These are phyloP conservation scores for Astragalus membranaceus DNA, from an alignment of 306 rosid species.

Conservation along the genomic window DNA sequence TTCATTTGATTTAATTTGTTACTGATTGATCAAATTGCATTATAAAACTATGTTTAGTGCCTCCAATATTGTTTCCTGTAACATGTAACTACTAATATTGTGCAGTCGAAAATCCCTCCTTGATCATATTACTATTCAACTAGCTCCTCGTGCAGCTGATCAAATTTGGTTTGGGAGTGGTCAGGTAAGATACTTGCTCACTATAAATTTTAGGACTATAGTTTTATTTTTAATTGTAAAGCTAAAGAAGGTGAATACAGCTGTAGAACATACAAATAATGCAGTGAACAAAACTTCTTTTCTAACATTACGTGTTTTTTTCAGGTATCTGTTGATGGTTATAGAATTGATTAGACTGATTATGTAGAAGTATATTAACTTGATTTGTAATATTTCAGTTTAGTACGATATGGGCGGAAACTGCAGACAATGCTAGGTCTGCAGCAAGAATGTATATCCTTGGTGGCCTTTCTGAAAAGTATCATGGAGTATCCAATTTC, in stretches of 20 bases:
- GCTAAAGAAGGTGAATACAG: background rate
- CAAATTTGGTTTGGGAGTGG: conserved; percentile 77
- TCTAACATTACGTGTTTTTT: background rate
- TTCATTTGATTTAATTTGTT: conserved; percentile 4
- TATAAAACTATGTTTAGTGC: background rate
- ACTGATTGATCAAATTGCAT: conserved; percentile 12
- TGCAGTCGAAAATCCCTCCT: conserved; percentile 88
- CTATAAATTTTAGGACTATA: background rate
- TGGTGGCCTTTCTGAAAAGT: conserved; percentile 86
- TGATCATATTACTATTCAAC: conserved; percentile 92
- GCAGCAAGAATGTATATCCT: conserved; percentile 84
- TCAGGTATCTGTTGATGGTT: background rate
- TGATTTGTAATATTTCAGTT: conserved; percentile 44
- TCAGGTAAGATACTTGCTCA: conserved; percentile 46
- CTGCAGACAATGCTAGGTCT: conserved; percentile 91
- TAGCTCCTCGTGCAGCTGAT: conserved; percentile 98
- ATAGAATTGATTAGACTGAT: background rate
- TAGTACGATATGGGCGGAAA: conserved; percentile 99
- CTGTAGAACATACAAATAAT: background rate
- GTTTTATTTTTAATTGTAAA: conserved; percentile 8
- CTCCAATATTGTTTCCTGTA: conserved; percentile 5
- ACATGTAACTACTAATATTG: conserved; percentile 13
- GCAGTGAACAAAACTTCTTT: background rate
- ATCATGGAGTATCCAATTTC: conserved; percentile 71
- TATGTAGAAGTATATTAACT: conserved; percentile 6